These are phyloP conservation scores for Neopestalotiopsis rosae DNA, from an alignment of 2,329 filamentous ascomycete genomes.

Conservation along the genomic window DNA sequence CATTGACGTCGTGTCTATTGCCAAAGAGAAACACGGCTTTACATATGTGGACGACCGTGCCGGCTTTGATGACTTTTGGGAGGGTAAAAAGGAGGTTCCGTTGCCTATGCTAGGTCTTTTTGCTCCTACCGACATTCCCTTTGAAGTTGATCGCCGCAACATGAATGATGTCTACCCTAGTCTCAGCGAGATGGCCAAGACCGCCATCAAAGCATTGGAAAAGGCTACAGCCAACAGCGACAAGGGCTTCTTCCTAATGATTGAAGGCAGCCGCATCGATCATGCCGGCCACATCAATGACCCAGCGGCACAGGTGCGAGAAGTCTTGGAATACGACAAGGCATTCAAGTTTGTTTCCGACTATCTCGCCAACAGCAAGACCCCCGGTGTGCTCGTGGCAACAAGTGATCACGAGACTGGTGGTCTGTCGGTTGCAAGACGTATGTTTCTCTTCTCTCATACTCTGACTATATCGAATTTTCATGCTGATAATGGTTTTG, in stretches of 20 bases:
- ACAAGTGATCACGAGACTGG: slow-evolving; percentile 98
- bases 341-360: slow-evolving; percentile 83
- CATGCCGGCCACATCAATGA: slow-evolving; percentile 91
- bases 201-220: slow-evolving; percentile 79
- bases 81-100: slow-evolving; percentile 67
- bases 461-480: slow-evolving; percentile 46
- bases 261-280: slow-evolving; percentile 94
- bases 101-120: slow-evolving; percentile 88
- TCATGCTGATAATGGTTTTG: slow-evolving; percentile 12
- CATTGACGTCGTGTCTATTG: slow-evolving; percentile 75
- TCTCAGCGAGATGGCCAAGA: slow-evolving; percentile 87
- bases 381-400: slow-evolving; percentile 80
- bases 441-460: slow-evolving; percentile 47
- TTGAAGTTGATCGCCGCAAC: slow-evolving; percentile 86
- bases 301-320: slow-evolving; percentile 82
- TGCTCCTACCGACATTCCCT: slow-evolving; percentile 83
- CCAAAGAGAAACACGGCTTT: slow-evolving; percentile 78
- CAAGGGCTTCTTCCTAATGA: slow-evolving; percentile 98
- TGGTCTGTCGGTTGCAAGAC: slow-evolving; percentile 81
- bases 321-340: slow-evolving; percentile 94
- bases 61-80: slow-evolving; percentile 76
- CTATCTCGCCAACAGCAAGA: slow-evolving; percentile 77
- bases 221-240: slow-evolving; percentile 83
- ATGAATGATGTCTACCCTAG: slow-evolving; percentile 84
- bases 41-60: slow-evolving; percentile 74